Evolutionary conservation across 768 basidiomycete genomes (phyloP), one percentile per base, ranked within the genome.

Genomic region (Mycena sanguinolenta): DNA sequence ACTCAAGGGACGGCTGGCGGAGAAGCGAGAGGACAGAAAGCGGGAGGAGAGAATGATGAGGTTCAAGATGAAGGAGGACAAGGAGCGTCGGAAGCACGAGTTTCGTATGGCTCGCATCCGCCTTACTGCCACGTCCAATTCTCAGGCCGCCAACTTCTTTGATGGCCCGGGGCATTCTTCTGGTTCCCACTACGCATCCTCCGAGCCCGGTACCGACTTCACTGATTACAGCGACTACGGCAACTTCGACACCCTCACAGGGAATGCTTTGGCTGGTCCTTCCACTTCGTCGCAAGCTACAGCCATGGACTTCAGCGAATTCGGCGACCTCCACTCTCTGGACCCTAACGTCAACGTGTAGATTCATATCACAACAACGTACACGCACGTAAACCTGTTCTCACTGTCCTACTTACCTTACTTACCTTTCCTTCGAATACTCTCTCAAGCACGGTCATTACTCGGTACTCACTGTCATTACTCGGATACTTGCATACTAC

Each of bases 1-100:
- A 28, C 10, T 36, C 3, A 68, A 68, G 32, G 39, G 58, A 17
- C 27, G 19, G n/a, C 23, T 61, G n/a, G 14, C 8, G 17, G 53
- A 23, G 32, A 28, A 55, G 23, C 52, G 60, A 13, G 67, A 39
- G 36, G 66, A 60, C 25, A 50, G 59, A 28, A 60, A 54, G 53
- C 17, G 19, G 34, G 59, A 23, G 14, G 39, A 62, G 53, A 46
- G 27, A 39, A 34, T 44, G 42, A 44, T 44, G 42, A 44, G 19
- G 42, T 44, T 13, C 16, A 44, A 44, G 42, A 44, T 44, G 42
- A 44, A 44, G 42, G 42, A 44, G 42, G 16, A 17, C 42, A 44
- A 44, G 61, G 4, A 14, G 79, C 80, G 25, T 74, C 70, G 65
- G 70, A 64, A 0, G 79, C 82, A 76, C 72, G 75, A 5, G 58